These are phyloP conservation scores for Coix lacrymajobi DNA, from an alignment of 176 grass and related monocot genomes.

Conservation along the genomic window DNA sequence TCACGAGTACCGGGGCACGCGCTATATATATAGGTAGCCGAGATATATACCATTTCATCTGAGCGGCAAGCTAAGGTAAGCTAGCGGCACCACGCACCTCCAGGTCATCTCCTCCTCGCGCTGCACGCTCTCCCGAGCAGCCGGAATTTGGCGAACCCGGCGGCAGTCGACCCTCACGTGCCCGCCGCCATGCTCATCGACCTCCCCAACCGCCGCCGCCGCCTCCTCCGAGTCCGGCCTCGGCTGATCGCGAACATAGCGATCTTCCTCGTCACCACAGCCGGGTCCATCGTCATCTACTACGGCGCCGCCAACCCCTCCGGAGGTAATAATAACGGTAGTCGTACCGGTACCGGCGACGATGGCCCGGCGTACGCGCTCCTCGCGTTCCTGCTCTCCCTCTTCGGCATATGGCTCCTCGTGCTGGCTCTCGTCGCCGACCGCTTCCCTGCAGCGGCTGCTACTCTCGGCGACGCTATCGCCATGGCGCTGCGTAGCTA, in stretches of 20 bases:
- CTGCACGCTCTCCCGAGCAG: too few species aligned
- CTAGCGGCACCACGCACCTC: too few species aligned
- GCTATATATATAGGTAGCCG: too few species aligned
- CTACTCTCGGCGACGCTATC: background rate
- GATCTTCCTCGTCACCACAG: background rate
- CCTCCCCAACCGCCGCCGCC: too few species aligned
- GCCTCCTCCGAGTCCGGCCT: background rate
- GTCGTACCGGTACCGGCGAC: background rate
- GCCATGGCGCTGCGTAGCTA: background rate
- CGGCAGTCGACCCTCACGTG: too few species aligned
- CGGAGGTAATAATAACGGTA: too few species aligned
- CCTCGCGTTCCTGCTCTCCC: background rate
- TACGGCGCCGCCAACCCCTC: background rate
- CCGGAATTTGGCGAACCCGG: too few species aligned
- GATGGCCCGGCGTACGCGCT: background rate
- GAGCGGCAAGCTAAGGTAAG: too few species aligned
- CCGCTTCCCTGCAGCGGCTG: background rate
- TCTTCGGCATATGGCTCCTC: background rate
- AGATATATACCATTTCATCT: too few species aligned
- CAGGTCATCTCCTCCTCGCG: too few species aligned
- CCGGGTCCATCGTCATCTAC: background rate
- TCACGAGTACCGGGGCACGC: too few species aligned
- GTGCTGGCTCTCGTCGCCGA: background rate
- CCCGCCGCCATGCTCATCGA: background rate
- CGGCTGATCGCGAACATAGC: background rate